phyloP scores from a whole-genome alignment of 805 yeast species.

The Sporopachydermia quercuum region DNA sequence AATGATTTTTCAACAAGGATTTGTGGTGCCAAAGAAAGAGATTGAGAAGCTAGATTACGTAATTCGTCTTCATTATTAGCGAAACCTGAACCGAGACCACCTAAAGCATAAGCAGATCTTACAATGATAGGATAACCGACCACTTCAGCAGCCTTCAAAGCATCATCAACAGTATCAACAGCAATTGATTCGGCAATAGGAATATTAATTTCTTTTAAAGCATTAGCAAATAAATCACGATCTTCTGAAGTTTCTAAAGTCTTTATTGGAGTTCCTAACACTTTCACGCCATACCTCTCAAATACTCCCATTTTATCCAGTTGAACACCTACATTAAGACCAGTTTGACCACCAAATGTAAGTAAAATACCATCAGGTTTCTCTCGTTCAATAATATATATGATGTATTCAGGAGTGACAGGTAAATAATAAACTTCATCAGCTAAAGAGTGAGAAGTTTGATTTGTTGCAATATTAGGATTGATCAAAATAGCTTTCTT shows the following conservation, averaged over 20 bases:
- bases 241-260: conserved; percentile 96
- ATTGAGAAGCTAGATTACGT: conserved; percentile 76
- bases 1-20: conserved; percentile 90
- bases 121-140: conserved; percentile 95
- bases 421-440: conserved; percentile 94
- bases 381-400: conserved; percentile 90
- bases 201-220: conserved; percentile 85
- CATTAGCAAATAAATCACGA: conserved; percentile 90
- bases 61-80: conserved; percentile 76
- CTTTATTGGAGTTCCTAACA: conserved; percentile 92
- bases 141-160: conserved; percentile 71
- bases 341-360: conserved; percentile 99
- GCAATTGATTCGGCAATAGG: conserved; percentile 97
- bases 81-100: conserved; percentile 96
- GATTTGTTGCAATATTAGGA: conserved; percentile 95
- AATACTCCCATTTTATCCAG: conserved; percentile 91
- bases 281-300: conserved; percentile 82
- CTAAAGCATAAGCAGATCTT: conserved; percentile 92
- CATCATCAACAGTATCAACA: conserved; percentile 85
- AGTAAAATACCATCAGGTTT: conserved; percentile 90
- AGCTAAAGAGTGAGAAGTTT: conserved; percentile 87
- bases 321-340: conserved; percentile 87
- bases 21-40: conserved; percentile 84
- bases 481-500: conserved; percentile 76
- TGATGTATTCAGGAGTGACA: conserved; percentile 92